These are phyloP conservation scores for Russula virescens DNA, from an alignment of 768 basidiomycete species.

Conservation along the genomic window DNA sequence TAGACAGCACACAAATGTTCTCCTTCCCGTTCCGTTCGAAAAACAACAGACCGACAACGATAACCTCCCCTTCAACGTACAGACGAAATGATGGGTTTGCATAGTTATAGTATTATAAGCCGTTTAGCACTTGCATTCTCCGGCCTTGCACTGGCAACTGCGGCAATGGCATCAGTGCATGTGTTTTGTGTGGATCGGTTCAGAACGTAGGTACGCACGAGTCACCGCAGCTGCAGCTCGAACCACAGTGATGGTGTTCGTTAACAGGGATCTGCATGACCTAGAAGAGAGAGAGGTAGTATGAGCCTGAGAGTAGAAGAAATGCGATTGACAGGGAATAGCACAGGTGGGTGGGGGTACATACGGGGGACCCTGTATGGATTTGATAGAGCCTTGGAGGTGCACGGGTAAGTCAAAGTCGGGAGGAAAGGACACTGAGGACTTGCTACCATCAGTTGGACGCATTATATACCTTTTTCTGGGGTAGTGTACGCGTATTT, in stretches of 20 bases:
- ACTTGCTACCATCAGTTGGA: too few relatives aligned
- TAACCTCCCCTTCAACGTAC: not conserved
- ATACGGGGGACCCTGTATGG: not conserved
- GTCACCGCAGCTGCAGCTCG: not conserved
- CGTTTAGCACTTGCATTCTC: slow-evolving; percentile 9
- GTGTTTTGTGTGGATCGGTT: too few relatives aligned
- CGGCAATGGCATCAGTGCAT: not conserved
- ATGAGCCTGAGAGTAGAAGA: too few relatives aligned
- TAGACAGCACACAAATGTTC: too few relatives aligned
- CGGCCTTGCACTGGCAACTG: not conserved
- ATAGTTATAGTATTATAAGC: not conserved
- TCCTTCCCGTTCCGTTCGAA: too few relatives aligned
- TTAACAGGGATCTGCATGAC: not conserved
- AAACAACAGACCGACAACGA: too few relatives aligned
- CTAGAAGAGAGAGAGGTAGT: not conserved
- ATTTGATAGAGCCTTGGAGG: not conserved
- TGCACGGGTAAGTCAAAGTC: not conserved
- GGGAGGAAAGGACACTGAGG: not conserved
- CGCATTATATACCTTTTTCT: not conserved
- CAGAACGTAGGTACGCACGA: not conserved
- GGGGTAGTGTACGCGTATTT: not conserved
- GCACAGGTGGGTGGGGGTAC: not conserved
- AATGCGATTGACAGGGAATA: not conserved
- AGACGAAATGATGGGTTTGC: not conserved
- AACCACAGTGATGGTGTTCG: not conserved